Percentiles rank a stretch among this genome's conserved stretches.
phyloP scores from a whole-genome alignment of 2,329 filamentous ascomycete species.

The Thermothelomyces thermophilus region DNA sequence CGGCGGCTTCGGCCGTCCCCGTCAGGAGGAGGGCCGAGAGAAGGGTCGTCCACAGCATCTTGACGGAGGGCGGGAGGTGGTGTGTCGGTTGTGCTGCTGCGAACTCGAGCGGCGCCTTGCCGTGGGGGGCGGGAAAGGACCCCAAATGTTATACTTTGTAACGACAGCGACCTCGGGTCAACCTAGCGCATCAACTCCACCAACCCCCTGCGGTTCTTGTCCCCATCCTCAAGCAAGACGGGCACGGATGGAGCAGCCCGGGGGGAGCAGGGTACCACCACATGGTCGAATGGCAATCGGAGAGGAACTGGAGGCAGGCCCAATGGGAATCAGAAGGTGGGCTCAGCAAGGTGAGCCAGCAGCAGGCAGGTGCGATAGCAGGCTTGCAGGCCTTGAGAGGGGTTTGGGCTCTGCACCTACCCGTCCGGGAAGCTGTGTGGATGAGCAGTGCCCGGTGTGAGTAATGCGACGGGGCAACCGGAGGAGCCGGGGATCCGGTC shows the following conservation, averaged over 20 bases:
- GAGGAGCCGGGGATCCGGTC: not conserved
- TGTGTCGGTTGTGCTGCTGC: not conserved
- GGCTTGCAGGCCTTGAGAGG: too few species aligned
- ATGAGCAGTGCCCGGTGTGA: not conserved
- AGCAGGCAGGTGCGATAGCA: slow-evolving; percentile 2
- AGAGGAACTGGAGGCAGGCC: not conserved
- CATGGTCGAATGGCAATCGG: not conserved
- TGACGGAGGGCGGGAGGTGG: not conserved
- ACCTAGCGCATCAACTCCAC: too few species aligned
- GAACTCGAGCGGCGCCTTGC: too few species aligned
- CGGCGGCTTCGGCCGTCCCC: slow-evolving; percentile 7
- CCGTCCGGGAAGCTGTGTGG: slow-evolving; percentile 15
- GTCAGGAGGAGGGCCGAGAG: slow-evolving; percentile 9
- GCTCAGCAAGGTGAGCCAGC: not conserved
- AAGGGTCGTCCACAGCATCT: slow-evolving; percentile 13
- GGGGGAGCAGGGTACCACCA: not conserved
- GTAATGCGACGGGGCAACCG: not conserved
- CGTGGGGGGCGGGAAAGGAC: not conserved
- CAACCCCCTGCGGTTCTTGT: too few species aligned
- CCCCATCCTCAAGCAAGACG: too few species aligned
- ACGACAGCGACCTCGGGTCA: not conserved
- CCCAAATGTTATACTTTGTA: not conserved
- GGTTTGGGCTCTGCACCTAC: slow-evolving; percentile 13
- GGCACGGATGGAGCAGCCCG: not conserved
- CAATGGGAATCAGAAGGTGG: slow-evolving; percentile 2